Evolutionary conservation across 257 asterid species (phyloP).

Genomic region (Lantana camara): DNA sequence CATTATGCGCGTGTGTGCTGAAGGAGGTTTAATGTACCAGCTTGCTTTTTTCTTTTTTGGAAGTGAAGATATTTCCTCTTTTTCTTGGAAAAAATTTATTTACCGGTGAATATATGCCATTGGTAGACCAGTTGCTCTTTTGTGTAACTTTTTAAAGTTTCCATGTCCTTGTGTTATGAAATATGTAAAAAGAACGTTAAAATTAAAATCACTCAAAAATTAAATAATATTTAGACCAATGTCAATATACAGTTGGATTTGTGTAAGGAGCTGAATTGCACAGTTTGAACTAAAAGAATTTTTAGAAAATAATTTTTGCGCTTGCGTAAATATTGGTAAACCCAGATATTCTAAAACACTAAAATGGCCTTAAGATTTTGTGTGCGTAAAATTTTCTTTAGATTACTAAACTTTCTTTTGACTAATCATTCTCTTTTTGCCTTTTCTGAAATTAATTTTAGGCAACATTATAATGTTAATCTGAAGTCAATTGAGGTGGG

Average conservation of each 20-base stretch:
- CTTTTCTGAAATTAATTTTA: conserved; percentile 26
- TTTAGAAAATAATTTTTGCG: not conserved
- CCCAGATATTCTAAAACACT: not conserved
- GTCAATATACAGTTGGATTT: not conserved
- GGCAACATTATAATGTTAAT: conserved; percentile 80
- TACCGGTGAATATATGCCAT: not conserved
- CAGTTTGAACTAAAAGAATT: not conserved
- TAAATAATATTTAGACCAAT: not conserved
- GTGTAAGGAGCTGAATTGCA: not conserved
- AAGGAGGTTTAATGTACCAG: no score
- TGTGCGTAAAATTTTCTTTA: no score
- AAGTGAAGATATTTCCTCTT: not conserved
- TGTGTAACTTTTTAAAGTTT: no score
- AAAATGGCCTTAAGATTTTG: not conserved
- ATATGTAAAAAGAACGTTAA: not conserved
- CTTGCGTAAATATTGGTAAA: not conserved
- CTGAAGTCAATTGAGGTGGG: conserved; percentile 81
- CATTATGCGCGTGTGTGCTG: no score
- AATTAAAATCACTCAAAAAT: not conserved
- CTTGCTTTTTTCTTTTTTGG: no score
- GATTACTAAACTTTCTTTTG: not conserved
- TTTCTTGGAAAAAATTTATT: conserved; percentile 9
- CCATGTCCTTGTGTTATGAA: no score
- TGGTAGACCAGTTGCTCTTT: not conserved
- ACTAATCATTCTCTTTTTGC: conserved; percentile 8